Evolutionary conservation across 345 rosid species (phyloP), one percentile per base, ranked within the genome.

Genomic region (Camelina hispida): DNA sequence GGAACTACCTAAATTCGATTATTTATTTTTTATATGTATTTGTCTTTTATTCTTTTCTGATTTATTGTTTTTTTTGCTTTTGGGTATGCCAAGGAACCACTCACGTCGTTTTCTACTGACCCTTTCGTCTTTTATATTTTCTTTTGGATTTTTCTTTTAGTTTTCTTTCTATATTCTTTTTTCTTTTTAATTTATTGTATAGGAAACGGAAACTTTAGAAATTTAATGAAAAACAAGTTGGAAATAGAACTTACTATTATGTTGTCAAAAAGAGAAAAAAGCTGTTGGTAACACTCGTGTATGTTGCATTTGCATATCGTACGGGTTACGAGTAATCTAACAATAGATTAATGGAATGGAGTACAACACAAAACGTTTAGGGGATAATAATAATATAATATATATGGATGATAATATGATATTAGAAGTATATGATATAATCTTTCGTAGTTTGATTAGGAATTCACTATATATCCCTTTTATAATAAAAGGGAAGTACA

Each of bases 61-160:
- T 58, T 65, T 50, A 18, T 47, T 20, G 30, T 77, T 1, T 34
- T 1, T 7, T 60, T 76, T 71, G 77, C 58, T 78, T 78, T 71
- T 59, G 25, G 22, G 77, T 71, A 43, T 78, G 72, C 62, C 68
- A 78, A 58, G 63, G 57, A 66, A 71, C 81, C 81, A 78, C 81
- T 78, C 77, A 66, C 71, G 77, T 78, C 81, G 73, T 71, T 78
- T 71, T 78, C 81, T 65, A 66, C 77, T 71, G 77, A 66, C 67
- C 67, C 68, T 55, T 70, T 76, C 65, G 52, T 70, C 25, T 25
- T 63, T 62, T 40, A 46, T 76, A 35, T 38, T 61, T 61, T 75
- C 17, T 42, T 69, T 76, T 69, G 70, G 59, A 69, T 62, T 69
- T 76, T 76, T 69, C 63, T 44, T 69, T 11, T 69, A 52, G 44